Percentiles rank a stretch among this genome's conserved stretches.
Evolutionary conservation across 2,329 filamentous ascomycete genomes (phyloP).

Genomic region (Fonsecaea erecta): DNA sequence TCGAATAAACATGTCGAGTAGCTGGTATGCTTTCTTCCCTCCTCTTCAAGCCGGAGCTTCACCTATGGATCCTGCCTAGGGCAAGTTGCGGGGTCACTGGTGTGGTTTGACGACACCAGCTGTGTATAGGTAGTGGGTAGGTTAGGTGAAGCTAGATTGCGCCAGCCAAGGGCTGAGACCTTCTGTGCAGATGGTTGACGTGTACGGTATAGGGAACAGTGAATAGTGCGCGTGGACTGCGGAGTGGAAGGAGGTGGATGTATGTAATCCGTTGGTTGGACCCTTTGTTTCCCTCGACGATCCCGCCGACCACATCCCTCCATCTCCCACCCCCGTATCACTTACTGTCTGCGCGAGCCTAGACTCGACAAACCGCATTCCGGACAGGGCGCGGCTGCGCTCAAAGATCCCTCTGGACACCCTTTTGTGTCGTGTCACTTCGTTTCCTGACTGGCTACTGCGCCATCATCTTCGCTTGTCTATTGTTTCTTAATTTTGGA

Average conservation of each 20-base stretch:
- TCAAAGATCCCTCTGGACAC: constrained; percentile 30
- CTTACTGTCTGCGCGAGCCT: constrained; percentile 10
- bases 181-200: background rate
- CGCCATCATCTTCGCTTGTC: constrained; percentile 32
- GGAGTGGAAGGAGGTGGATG: background rate
- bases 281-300: background rate
- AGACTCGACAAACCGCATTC: constrained; percentile 2
- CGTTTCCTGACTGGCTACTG: constrained; percentile 7
- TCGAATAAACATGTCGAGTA: constrained; percentile 19
- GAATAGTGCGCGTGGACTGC: constrained; percentile 5
- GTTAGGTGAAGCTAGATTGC: background rate
- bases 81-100: background rate
- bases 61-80: background rate
- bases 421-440: constrained; percentile 29
- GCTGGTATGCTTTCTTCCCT: constrained; percentile 9
- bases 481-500: constrained; percentile 29
- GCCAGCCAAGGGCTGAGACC: background rate
- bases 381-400: background rate
- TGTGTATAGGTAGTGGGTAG: background rate
- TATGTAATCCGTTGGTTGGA: constrained; percentile 4
- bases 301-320: constrained; percentile 15
- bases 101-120: background rate
- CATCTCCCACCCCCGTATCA: constrained; percentile 6
- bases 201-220: background rate
- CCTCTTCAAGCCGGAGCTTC: constrained; percentile 6